phyloP scores from a whole-genome alignment of 2,329 filamentous ascomycete genomes.

The Incumbomyces delicatus region DNA sequence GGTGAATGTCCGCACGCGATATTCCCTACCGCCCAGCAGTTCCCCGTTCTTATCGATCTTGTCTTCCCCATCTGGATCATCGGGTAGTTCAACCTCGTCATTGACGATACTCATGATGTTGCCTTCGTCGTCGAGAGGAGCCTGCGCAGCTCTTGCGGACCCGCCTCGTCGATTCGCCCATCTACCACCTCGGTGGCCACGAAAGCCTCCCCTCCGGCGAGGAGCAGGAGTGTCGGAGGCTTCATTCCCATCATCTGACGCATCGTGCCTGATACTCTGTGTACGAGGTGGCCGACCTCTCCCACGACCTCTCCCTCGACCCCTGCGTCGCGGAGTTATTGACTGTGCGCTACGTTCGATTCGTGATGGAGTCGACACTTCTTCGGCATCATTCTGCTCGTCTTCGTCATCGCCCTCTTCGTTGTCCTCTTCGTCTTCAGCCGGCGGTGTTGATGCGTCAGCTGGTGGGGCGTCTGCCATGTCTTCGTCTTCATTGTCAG shows the following conservation, averaged over 20 bases:
- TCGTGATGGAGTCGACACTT: constrained; percentile 28
- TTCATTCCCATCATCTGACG: constrained; percentile 51
- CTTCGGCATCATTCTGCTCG: constrained; percentile 39
- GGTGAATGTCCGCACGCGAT: constrained; percentile 90
- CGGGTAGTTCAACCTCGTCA: constrained; percentile 82
- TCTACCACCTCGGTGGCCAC: constrained; percentile 48
- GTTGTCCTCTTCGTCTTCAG: constrained; percentile 24
- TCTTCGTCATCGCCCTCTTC: constrained; percentile 32
- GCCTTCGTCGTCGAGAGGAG: constrained; percentile 86
- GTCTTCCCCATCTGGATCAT: constrained; percentile 77
- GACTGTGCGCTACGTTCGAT: constrained; percentile 36
- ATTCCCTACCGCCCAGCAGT: constrained; percentile 74
- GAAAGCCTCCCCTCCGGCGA: constrained; percentile 55
- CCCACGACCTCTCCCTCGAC: constrained; percentile 44
- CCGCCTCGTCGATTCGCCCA: constrained; percentile 66
- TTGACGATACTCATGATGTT: constrained; percentile 82
- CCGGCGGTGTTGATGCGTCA: constrained; percentile 25
- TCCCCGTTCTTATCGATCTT: constrained; percentile 89
- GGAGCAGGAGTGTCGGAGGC: constrained; percentile 42
- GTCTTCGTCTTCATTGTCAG: constrained; percentile 38
- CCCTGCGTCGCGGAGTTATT: constrained; percentile 36
- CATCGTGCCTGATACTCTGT: constrained; percentile 50
- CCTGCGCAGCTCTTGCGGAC: constrained; percentile 66
- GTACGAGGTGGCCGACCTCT: constrained; percentile 73
- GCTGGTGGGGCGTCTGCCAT: constrained; percentile 31